Evolutionary conservation across 495 filamentous ascomycete species (phyloP).

Genomic region (Aspergillus campestris): DNA sequence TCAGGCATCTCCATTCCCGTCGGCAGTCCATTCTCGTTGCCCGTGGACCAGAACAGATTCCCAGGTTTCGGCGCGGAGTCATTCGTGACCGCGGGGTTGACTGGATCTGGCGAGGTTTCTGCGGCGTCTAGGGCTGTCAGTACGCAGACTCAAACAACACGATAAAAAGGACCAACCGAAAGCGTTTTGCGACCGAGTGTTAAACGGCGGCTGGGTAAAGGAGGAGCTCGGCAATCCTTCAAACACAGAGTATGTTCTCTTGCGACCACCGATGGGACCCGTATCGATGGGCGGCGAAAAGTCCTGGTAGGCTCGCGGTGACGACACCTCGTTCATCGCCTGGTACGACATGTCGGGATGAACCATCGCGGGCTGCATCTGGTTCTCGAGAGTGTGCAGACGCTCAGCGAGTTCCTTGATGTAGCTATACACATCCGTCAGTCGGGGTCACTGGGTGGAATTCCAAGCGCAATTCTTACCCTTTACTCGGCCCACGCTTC

Average conservation of each 20-base stretch:
- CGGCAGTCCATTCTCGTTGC: slow-evolving; percentile 30
- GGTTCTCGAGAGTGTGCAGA: slow-evolving; percentile 72
- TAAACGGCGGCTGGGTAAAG: slow-evolving; percentile 37
- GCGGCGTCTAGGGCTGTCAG: slow-evolving; percentile 24
- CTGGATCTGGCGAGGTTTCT: slow-evolving; percentile 38
- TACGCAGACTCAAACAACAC: slow-evolving; percentile 4
- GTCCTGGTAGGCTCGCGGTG: slow-evolving; percentile 37
- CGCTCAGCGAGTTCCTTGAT: slow-evolving; percentile 94
- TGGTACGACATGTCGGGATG: slow-evolving; percentile 41
- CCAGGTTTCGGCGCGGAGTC: slow-evolving; percentile 27
- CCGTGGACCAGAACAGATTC: slow-evolving; percentile 32
- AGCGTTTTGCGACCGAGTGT: slow-evolving; percentile 33
- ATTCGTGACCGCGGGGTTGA: slow-evolving; percentile 21
- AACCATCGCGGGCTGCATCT: slow-evolving; percentile 42
- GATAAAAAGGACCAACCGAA: slow-evolving; percentile 19
- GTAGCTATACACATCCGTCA: slow-evolving; percentile 49
- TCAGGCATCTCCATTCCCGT: slow-evolving; percentile 30
- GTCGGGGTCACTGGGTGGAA: slow-evolving; percentile 5
- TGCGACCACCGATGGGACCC: slow-evolving; percentile 30
- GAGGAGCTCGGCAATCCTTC: slow-evolving; percentile 41
- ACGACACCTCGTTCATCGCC: slow-evolving; percentile 38
- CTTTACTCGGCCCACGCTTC: slow-evolving; percentile 94
- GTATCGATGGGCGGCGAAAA: slow-evolving; percentile 41
- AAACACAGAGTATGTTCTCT: slow-evolving; percentile 51
- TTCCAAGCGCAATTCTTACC: slow-evolving; percentile 40